A percentile compares a stretch with the other conserved stretches of the same genome.
These are phyloP conservation scores for Xylariomycetidae sp. DNA, from an alignment of 2,329 filamentous ascomycete genomes.

Conservation along the genomic window DNA sequence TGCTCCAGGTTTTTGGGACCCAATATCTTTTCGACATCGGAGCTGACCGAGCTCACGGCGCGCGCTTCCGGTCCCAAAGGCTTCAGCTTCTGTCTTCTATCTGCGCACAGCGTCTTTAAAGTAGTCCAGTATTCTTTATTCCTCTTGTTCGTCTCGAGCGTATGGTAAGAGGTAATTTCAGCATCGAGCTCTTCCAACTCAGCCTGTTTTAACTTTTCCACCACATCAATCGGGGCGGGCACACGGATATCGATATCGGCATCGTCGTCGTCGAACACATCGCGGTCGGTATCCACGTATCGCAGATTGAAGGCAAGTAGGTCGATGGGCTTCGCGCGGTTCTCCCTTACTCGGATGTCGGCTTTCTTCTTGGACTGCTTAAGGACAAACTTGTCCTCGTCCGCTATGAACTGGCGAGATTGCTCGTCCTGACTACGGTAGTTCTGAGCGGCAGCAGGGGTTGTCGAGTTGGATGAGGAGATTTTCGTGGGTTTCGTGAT, in stretches of 20 bases:
- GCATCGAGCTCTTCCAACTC: constrained; percentile 73
- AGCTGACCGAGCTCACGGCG: constrained; percentile 74
- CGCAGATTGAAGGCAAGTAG: constrained; percentile 87
- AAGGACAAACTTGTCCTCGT: constrained; percentile 93
- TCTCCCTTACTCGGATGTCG: constrained; percentile 86
- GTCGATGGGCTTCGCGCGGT: constrained; percentile 87
- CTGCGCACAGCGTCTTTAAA: constrained; percentile 76
- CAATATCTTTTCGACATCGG: constrained; percentile 84
- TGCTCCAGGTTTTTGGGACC: constrained; percentile 81
- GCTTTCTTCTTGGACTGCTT: constrained; percentile 98
- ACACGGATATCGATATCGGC: constrained; percentile 69
- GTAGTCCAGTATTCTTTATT: constrained; percentile 93
- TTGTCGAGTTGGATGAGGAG: constrained; percentile 22
- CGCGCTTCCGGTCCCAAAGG: constrained; percentile 61
- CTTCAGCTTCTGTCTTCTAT: constrained; percentile 64
- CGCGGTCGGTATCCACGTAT: constrained; percentile 78
- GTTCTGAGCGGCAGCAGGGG: constrained; percentile 26
- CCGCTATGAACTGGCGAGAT: constrained; percentile 78
- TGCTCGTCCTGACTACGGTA: constrained; percentile 72
- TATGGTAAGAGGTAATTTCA: constrained; percentile 75
- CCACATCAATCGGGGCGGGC: constrained; percentile 73
- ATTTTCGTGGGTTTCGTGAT: constrained; percentile 47
- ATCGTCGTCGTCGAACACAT: constrained; percentile 82
- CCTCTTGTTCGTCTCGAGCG: constrained; percentile 70
- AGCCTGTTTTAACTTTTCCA: constrained; percentile 64